These are phyloP conservation scores for Phialemoniopsis sp. DNA, from an alignment of 2,329 filamentous ascomycete species.

Conservation along the genomic window DNA sequence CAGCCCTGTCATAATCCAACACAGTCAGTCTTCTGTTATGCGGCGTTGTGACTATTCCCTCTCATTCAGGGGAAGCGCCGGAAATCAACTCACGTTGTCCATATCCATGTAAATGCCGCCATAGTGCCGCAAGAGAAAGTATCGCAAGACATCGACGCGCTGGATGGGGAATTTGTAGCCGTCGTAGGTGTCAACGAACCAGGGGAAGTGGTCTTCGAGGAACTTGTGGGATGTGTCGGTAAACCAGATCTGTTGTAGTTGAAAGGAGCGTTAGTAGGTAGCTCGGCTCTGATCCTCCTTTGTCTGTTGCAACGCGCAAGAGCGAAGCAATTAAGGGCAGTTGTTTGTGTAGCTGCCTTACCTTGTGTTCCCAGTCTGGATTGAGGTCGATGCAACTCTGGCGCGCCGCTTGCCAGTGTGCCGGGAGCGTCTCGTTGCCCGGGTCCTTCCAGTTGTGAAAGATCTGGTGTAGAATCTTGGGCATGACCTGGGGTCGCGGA, in stretches of 20 bases:
- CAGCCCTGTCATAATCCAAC: slow-evolving; percentile 50
- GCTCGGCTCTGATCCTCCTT: too few relatives aligned
- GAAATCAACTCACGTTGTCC: slow-evolving; percentile 37
- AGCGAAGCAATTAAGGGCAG: background rate
- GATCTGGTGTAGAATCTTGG: slow-evolving; percentile 24
- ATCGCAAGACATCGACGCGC: slow-evolving; percentile 73
- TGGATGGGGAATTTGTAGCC: slow-evolving; percentile 73
- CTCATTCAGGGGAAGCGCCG: too few relatives aligned
- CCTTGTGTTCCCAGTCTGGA: slow-evolving; percentile 20
- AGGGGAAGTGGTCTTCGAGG: slow-evolving; percentile 69
- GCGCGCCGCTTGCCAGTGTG: slow-evolving; percentile 16
- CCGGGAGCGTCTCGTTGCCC: slow-evolving; percentile 14
- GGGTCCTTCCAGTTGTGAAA: slow-evolving; percentile 19
- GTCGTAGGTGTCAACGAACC: slow-evolving; percentile 73
- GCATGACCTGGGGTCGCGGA: slow-evolving; percentile 12
- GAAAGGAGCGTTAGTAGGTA: too few relatives aligned
- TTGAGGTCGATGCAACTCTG: slow-evolving; percentile 17
- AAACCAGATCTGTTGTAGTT: slow-evolving; percentile 74
- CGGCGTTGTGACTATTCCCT: too few relatives aligned
- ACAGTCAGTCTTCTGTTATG: background rate
- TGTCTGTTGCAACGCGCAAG: background rate
- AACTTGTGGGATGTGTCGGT: slow-evolving; percentile 66
- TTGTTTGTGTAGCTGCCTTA: slow-evolving; percentile 3
- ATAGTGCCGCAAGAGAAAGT: slow-evolving; percentile 73
- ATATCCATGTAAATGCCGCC: slow-evolving; percentile 81